Conservation (phyloP, 1,284 basidiomycete genomes). For the Heterobasidion occidentale region DNA sequence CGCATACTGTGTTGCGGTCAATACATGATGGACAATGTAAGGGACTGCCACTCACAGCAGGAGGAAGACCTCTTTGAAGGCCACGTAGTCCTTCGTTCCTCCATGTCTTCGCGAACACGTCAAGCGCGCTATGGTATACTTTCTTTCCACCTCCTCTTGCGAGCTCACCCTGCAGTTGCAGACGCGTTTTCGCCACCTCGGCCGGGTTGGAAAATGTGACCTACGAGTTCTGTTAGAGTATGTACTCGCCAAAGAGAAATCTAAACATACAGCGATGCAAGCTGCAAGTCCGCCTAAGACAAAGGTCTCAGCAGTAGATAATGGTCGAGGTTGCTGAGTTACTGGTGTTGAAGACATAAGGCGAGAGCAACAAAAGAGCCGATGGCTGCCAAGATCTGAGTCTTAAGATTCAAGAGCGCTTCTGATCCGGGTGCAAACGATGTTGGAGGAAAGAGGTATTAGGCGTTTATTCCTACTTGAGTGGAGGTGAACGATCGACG, state of each 20-base stretch:
- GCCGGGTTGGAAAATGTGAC: constrained; percentile 81
- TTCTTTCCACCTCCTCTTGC: constrained; percentile 64
- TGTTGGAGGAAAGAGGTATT: too few species aligned
- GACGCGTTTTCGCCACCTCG: constrained; percentile 90
- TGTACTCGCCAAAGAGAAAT: not conserved
- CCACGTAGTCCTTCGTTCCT: constrained; percentile 86
- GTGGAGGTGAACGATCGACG: too few species aligned
- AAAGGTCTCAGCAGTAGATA: constrained; percentile 75
- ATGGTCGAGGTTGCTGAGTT: constrained; percentile 16
- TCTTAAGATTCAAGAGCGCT: not conserved
- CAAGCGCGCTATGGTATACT: constrained; percentile 86
- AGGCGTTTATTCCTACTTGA: too few species aligned
- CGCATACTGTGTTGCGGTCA: constrained; percentile 51
- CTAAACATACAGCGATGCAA: constrained; percentile 64
- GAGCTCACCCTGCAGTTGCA: constrained; percentile 93
- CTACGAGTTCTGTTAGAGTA: constrained; percentile 26
- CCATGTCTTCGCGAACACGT: constrained; percentile 88
- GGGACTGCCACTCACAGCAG: constrained; percentile 61
- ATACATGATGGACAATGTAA: constrained; percentile 9
- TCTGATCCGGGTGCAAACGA: not conserved
- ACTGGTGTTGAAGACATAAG: not conserved
- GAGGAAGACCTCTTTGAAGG: constrained; percentile 83
- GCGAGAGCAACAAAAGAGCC: not conserved
- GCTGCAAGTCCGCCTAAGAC: constrained; percentile 84
- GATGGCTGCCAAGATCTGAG: not conserved